A percentile compares a stretch with the other conserved stretches of the same genome.
These are phyloP conservation scores for Solanum chacoense DNA, from an alignment of 305 asterid species.

Conservation along the genomic window DNA sequence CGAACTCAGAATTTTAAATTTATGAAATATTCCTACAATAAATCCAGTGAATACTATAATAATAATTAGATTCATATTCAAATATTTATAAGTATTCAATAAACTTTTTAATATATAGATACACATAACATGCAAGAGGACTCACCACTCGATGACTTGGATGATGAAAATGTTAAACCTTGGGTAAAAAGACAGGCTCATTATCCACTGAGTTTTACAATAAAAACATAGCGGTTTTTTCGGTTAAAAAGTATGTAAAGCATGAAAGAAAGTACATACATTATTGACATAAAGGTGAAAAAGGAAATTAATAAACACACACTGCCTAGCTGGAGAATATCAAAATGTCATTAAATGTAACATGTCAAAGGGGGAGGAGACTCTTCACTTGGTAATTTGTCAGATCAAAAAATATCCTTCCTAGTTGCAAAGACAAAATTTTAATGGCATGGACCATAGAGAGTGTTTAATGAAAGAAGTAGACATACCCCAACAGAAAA, in stretches of 20 bases:
- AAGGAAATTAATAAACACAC: not conserved
- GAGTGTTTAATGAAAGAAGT: conserved; percentile 8
- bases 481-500: not conserved
- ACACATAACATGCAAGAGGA: not conserved
- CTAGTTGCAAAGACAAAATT: conserved; percentile 3
- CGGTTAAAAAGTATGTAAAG: too few species aligned
- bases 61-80: not conserved
- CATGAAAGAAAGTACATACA: not conserved
- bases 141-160: not conserved
- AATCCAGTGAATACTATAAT: not conserved
- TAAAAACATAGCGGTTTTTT: not conserved
- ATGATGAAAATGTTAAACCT: not conserved
- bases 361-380: conserved; percentile 9
- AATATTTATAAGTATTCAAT: not conserved
- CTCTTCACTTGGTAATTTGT: conserved; percentile 19
- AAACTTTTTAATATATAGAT: not conserved
- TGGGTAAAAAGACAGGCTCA: not conserved
- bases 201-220: not conserved
- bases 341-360: conserved; percentile 2
- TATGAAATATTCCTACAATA: not conserved
- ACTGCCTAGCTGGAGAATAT: not conserved
- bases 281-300: not conserved
- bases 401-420: conserved; percentile 7
- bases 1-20: not conserved
- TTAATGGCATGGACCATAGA: conserved; percentile 6